These are phyloP conservation scores for Pelargonium australe DNA, from an alignment of 441 rosid species.

Conservation along the genomic window DNA sequence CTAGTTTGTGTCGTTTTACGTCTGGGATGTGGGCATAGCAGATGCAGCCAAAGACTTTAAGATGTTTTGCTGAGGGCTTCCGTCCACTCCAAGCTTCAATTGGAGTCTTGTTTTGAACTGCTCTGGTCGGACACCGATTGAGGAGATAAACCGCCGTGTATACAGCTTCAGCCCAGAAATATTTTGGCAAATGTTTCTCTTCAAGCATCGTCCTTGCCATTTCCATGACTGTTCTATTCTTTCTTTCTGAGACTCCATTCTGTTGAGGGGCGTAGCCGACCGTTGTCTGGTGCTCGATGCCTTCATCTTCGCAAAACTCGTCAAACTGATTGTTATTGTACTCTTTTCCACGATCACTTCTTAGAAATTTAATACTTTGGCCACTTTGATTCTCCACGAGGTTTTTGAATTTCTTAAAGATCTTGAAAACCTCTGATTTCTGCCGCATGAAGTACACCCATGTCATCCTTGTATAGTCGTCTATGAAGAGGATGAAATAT, in stretches of 20 bases:
- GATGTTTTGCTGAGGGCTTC: not conserved
- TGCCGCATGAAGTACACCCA: not conserved
- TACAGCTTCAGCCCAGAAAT: constrained; percentile 1
- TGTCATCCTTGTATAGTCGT: not conserved
- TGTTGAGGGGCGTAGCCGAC: not conserved
- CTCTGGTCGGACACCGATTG: not conserved
- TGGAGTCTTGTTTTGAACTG: not conserved
- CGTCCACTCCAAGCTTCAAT: not conserved
- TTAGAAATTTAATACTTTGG: not conserved
- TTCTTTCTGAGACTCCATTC: not conserved
- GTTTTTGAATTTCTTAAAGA: not conserved
- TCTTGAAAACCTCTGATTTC: not conserved
- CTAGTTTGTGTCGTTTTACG: not conserved
- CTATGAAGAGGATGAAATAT: not conserved
- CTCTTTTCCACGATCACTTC: not conserved
- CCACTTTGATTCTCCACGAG: not conserved
- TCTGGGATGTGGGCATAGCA: too few relatives aligned
- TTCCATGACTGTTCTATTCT: constrained; percentile 2
- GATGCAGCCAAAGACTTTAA: not conserved
- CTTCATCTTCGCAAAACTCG: not conserved
- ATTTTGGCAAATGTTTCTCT: not conserved
- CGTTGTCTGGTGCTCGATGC: not conserved
- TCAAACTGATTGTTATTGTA: not conserved
- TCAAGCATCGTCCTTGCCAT: not conserved
- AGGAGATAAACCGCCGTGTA: not conserved